phyloP scores from a whole-genome alignment of 345 rosid genomes.

The Rhodamnia argentea region DNA sequence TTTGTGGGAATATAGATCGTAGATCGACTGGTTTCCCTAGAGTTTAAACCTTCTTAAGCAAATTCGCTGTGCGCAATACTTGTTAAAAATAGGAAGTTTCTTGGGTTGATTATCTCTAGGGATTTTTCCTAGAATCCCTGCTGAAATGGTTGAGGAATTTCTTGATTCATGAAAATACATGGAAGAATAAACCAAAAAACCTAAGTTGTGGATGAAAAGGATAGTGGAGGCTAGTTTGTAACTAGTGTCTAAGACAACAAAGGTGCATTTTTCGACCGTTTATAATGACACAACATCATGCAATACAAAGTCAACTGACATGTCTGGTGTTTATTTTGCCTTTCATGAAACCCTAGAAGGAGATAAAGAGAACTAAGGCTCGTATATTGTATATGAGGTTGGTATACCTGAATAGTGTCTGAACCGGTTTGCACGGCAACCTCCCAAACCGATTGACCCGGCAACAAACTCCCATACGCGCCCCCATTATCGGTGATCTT shows the following conservation, averaged over 20 bases:
- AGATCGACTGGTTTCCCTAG: neutral
- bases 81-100: neutral
- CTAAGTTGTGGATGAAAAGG: too few relatives aligned
- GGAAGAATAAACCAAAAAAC: too few relatives aligned
- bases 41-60: neutral
- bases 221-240: too few relatives aligned
- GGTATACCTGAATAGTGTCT: constrained; percentile 47
- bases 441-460: constrained; percentile 75
- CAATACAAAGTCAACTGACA: neutral
- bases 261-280: too few relatives aligned
- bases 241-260: too few relatives aligned
- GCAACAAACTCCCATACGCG: constrained; percentile 27
- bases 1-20: neutral
- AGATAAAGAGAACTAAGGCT: neutral
- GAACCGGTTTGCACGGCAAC: constrained; percentile 55
- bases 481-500: constrained; percentile 4
- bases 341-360: neutral
- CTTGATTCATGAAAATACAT: too few relatives aligned
- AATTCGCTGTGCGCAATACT: neutral
- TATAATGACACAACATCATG: neutral
- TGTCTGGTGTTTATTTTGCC: neutral
- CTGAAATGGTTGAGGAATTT: too few relatives aligned
- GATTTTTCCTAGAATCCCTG: neutral
- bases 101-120: neutral
- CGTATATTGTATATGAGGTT: neutral